Base-by-base conservation (phyloP, 768 basidiomycete genomes). In the Tricholoma saponaceum region DNA sequence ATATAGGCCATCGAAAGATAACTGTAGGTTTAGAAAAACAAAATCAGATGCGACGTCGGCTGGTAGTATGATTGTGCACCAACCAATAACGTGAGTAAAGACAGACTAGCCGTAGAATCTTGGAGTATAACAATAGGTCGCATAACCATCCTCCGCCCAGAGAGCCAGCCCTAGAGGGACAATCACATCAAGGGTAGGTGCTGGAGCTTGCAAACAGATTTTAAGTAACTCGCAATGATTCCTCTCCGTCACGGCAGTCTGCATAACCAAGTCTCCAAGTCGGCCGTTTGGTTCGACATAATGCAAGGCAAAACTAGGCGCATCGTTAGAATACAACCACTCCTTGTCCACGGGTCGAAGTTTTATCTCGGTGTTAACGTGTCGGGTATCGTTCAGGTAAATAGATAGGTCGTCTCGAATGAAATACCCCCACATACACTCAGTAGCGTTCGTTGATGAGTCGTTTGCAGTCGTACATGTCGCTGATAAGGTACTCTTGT, bases 201-300 rank as follows among this genome's bases (percentile, higher is more conserved):
- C 25, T 5, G 43, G 14, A 20, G 9, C 13, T n/a, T 39, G 28
- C 18, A 61, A 23, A 32, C 63, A 64, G 14, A 62, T 44, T 37
- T 64, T 64, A 1, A 61, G 58, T 13, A 33, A 13, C 13, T 64
- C 55, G 46, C 63, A 64, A 33, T 57, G 52, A 37, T 54, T 61
- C 30, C 60, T 32, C 28, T 55, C 47, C 10, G 63, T 64, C 25
- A 64, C 63, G 1, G 60, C 62, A 8, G 60, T 59, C 26, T 64
- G 57, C 23, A 64, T 33, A 12, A 50, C 56, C 25, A 58, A 47
- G 12, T 47, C 25, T 47, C 46, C 46, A 14, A 47, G 46, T 12
- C 16, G 46, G n/a, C 25, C 23, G 28, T 37, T 52, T 5, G 13
- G 10, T 22, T 55, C 25, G 18, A 54, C n/a, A 26, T 54, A 49